Conservation (phyloP, 2,329 filamentous ascomycete genomes). For the Monilinia aucupariae region DNA sequence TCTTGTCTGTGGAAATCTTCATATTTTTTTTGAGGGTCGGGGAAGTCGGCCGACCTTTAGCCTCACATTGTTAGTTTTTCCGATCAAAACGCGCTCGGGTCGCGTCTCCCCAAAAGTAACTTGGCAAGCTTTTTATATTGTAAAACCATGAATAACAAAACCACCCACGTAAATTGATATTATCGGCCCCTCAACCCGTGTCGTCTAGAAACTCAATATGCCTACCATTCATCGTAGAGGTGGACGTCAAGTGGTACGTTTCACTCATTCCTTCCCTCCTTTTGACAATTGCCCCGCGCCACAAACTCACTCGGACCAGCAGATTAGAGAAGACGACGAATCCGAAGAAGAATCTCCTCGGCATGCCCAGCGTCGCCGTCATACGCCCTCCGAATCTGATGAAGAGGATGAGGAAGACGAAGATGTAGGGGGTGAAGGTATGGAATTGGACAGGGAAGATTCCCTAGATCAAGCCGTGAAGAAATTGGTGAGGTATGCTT, state of each 20-base stretch:
- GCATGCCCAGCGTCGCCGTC: constrained; percentile 27
- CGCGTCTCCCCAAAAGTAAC: neutral
- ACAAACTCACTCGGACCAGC: constrained; percentile 19
- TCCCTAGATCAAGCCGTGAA: constrained; percentile 49
- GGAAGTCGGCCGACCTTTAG: neutral
- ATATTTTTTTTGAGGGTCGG: constrained; percentile 1
- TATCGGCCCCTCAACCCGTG: neutral
- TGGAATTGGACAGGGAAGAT: constrained; percentile 27
- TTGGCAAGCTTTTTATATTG: neutral
- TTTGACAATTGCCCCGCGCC: constrained; percentile 9
- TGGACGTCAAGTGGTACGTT: constrained; percentile 9
- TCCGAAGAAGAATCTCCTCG: constrained; percentile 27
- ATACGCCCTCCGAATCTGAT: too few species aligned
- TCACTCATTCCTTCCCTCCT: neutral
- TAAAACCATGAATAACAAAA: neutral
- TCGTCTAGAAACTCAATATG: neutral
- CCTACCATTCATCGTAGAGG: neutral
- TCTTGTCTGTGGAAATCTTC: neutral
- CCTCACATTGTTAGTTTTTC: constrained; percentile 7
- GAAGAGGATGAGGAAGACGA: too few species aligned
- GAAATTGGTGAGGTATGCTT: constrained; percentile 61
- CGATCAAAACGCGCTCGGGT: constrained; percentile 1
- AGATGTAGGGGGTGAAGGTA: too few species aligned
- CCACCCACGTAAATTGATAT: neutral
- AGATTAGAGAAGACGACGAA: constrained; percentile 27